phyloP scores from a whole-genome alignment of 2,329 filamentous ascomycete genomes.

The Periconia macrospinosa region DNA sequence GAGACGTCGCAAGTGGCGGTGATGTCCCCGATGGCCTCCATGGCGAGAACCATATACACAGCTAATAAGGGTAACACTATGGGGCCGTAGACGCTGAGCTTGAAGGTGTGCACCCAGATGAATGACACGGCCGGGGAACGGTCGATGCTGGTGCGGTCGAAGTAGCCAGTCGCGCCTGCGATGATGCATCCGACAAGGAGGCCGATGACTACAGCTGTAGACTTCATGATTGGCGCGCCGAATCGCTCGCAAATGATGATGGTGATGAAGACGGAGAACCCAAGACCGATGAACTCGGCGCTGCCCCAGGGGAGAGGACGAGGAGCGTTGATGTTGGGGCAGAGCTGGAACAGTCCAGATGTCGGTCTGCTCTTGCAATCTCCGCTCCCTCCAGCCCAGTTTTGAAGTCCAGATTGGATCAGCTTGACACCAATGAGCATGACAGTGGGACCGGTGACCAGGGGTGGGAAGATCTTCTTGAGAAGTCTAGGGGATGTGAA shows the following conservation, averaged over 20 bases:
- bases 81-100: constrained; percentile 70
- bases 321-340: constrained; percentile 64
- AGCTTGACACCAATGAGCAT: constrained; percentile 74
- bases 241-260: constrained; percentile 82
- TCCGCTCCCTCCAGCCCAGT: constrained; percentile 78
- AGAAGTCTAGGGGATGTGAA: constrained; percentile 71
- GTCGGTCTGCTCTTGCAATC: constrained; percentile 51
- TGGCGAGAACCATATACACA: constrained; percentile 69
- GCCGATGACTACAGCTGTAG: constrained; percentile 73
- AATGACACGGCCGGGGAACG: constrained; percentile 72
- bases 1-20: constrained; percentile 82
- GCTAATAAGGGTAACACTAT: constrained; percentile 71
- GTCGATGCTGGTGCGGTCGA: constrained; percentile 72
- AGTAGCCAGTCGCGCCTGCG: constrained; percentile 76
- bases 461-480: constrained; percentile 75
- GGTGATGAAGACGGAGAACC: constrained; percentile 77
- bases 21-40: constrained; percentile 79
- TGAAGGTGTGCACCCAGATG: constrained; percentile 79
- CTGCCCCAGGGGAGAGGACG: constrained; percentile 76
- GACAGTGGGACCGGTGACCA: constrained; percentile 71
- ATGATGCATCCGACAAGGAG: constrained; percentile 77
- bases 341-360: constrained; percentile 62
- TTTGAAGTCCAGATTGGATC: constrained; percentile 70
- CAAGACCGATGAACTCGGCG: constrained; percentile 75
- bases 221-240: constrained; percentile 83